These are phyloP conservation scores for Tricholoma matsutake DNA, from an alignment of 768 basidiomycete species.

Conservation along the genomic window DNA sequence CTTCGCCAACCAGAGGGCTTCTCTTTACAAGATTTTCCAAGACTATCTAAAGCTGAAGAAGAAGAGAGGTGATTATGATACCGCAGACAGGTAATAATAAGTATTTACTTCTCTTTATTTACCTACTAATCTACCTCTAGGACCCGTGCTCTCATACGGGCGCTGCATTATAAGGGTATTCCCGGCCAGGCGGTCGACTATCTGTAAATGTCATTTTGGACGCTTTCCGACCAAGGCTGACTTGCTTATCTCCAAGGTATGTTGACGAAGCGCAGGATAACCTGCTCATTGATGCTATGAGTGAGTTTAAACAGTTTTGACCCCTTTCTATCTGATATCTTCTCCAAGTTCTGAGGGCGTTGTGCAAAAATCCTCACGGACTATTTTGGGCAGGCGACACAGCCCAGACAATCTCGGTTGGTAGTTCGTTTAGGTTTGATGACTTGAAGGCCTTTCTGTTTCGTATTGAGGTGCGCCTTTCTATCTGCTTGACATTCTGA, in stretches of 20 bases:
- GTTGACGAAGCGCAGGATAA: conserved; percentile 76
- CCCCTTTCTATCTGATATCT: background rate
- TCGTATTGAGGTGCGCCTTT: conserved; percentile 49
- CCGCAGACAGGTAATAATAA: conserved; percentile 51
- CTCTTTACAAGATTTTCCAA: conserved; percentile 52
- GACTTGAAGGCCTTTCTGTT: conserved; percentile 68
- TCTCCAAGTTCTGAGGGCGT: conserved; percentile 49
- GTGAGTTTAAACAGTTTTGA: conserved; percentile 32
- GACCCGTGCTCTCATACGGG: conserved; percentile 48
- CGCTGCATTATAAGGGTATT: conserved; percentile 28
- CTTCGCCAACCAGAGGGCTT: conserved; percentile 47
- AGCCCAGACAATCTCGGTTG: conserved; percentile 72
- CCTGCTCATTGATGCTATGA: conserved; percentile 56
- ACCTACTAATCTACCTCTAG: conserved; percentile 25
- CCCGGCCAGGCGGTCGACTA: conserved; percentile 48
- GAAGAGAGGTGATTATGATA: conserved; percentile 43
- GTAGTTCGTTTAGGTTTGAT: conserved; percentile 69
- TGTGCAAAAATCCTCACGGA: conserved; percentile 63
- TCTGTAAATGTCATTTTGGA: conserved; percentile 37
- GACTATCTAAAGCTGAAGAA: conserved; percentile 47
- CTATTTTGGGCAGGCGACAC: conserved; percentile 82
- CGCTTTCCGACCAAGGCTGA: background rate
- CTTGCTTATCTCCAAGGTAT: conserved; percentile 42
- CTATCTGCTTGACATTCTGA: background rate
- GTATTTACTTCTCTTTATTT: background rate